Percentiles rank a stretch among this genome's conserved stretches.
phyloP scores from a whole-genome alignment of 2,329 filamentous ascomycete genomes.

The Pezicula carpinea region DNA sequence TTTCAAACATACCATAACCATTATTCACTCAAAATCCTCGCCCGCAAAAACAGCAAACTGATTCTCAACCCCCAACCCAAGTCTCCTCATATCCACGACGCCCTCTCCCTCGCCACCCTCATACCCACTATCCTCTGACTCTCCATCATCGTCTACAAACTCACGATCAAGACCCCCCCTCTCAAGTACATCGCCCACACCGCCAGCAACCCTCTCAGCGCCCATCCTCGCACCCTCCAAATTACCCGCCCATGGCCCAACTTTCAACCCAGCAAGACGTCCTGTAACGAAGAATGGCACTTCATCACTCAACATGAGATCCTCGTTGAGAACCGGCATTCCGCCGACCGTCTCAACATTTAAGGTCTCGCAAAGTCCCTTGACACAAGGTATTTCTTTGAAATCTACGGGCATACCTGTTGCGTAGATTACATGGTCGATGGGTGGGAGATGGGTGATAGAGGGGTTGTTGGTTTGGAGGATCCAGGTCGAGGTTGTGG shows the following conservation, averaged over 20 bases:
- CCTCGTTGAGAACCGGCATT: conserved; percentile 68
- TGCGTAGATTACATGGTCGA: conserved; percentile 43
- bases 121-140: neutral
- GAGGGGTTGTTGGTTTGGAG: neutral
- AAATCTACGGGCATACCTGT: conserved; percentile 68
- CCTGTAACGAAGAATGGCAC: conserved; percentile 71
- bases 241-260: conserved; percentile 71
- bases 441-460: conserved; percentile 35
- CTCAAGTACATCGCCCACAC: conserved; percentile 14
- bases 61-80: conserved; percentile 20
- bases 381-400: conserved; percentile 53
- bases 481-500: neutral
- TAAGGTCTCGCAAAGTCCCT: conserved; percentile 58
- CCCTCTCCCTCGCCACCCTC: conserved; percentile 7
- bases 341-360: conserved; percentile 58
- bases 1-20: too few relatives aligned
- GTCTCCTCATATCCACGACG: conserved; percentile 17
- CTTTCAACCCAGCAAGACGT: conserved; percentile 58
- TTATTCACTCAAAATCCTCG: neutral
- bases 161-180: neutral
- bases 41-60: conserved; percentile 16
- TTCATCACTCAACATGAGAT: conserved; percentile 70
- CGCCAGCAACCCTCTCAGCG: conserved; percentile 13
- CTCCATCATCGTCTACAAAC: conserved; percentile 6
- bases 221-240: conserved; percentile 45